Base-by-base conservation (phyloP, 2,329 filamentous ascomycete species). In the Cryphonectria parasitica region DNA sequence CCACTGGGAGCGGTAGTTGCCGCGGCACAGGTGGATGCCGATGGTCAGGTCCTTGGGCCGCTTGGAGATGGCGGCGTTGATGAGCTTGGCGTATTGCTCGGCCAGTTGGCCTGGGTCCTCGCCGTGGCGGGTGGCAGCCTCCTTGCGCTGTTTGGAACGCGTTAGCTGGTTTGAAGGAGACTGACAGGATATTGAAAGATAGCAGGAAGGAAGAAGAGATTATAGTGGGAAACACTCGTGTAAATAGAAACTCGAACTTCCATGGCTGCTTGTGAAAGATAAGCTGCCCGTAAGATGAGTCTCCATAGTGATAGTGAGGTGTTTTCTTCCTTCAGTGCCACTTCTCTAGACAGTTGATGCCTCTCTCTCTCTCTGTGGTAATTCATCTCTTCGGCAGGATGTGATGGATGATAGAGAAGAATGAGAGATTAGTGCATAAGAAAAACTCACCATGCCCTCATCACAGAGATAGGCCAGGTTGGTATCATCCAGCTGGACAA, bases 391-490 rank as follows among this genome's bases (percentile, higher is more conserved):
- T 43, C 13, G 41, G 41, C 41, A 43, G 41, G 41, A 43, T 17
- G 15, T 17, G 36, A 39, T 39, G 10, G 36, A 39, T 11, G 36
- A 39, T 39, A 10, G 11, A 39, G 3, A 17, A 43, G 15, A 15
- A 43, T 2, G n/a, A 25, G 10, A 54, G 49, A 25, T n/a, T 3
- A 10, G 34, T 58, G 54, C 8, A 58, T 8, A 58, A n/a, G n/a
- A n/a, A 63, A 3, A 36, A 41, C 61, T 64, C n/a, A 64, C 61
- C 86, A 88, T 88, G 74, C 84, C 81, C 41, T 83, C 82, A 75
- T 88, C 86, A 79, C 86, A 88, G 15, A 88, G 83, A 76, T 88
- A 88, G 22, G 86, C 86, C n/a, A 88, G 80, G 77, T 88, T 88
- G 25, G 86, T 88, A 79, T 88, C 86, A 77, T 88, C 86, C 67